Percentiles rank a stretch among this genome's conserved stretches.
Evolutionary conservation across 2,329 filamentous ascomycete genomes (phyloP).

Genomic region (Hymenoscyphus albidus): DNA sequence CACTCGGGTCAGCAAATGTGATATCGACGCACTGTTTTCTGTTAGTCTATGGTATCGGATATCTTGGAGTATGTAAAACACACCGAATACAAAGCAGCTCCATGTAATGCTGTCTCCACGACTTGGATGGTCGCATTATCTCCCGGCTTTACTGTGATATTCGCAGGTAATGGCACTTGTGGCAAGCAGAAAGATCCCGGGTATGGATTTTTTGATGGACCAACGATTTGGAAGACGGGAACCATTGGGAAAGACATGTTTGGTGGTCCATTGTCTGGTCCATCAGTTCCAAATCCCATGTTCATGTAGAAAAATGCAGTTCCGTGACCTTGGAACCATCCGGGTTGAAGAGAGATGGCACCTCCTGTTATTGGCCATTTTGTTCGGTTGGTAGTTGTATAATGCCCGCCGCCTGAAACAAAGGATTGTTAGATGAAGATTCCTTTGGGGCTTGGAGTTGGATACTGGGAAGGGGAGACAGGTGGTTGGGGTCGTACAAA

Average conservation of each 20-base stretch:
- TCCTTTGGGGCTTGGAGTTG: neutral
- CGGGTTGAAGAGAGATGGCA: slow-evolving; percentile 84
- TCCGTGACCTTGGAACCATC: slow-evolving; percentile 89
- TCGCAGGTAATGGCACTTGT: slow-evolving; percentile 77
- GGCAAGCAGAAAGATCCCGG: slow-evolving; percentile 85
- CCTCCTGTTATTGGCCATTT: slow-evolving; percentile 88
- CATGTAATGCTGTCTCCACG: slow-evolving; percentile 78
- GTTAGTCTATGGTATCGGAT: neutral
- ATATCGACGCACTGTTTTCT: slow-evolving; percentile 80
- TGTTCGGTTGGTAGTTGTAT: slow-evolving; percentile 74
- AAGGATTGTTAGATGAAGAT: slow-evolving; percentile 12
- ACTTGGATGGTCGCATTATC: slow-evolving; percentile 89
- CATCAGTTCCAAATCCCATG: slow-evolving; percentile 73
- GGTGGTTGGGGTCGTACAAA: neutral
- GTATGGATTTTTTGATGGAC: slow-evolving; percentile 79
- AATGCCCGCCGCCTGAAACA: slow-evolving; percentile 73
- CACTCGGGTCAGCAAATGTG: slow-evolving; percentile 76
- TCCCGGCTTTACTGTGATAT: slow-evolving; percentile 68
- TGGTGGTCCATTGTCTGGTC: slow-evolving; percentile 59
- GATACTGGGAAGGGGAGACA: neutral
- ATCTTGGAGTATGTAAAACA: slow-evolving; percentile 12
- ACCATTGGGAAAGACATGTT: slow-evolving; percentile 90
- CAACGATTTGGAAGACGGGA: slow-evolving; percentile 74
- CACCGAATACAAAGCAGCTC: slow-evolving; percentile 63
- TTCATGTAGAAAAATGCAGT: slow-evolving; percentile 87